Conservation (phyloP, 1,284 basidiomycete genomes). For the Fomitopsis betulina region DNA sequence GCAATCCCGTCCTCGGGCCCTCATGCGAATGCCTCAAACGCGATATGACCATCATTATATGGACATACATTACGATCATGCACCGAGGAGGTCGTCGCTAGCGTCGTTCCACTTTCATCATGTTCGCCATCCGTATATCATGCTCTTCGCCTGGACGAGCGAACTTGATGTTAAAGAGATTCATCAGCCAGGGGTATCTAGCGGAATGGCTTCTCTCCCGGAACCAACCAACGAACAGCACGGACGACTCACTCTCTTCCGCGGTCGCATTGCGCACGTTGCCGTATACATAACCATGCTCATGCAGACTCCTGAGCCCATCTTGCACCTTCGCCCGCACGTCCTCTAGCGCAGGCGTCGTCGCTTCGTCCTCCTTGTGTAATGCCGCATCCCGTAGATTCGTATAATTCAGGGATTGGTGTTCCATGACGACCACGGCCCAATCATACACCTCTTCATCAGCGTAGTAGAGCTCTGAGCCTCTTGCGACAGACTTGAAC, state of each 20-base stretch:
- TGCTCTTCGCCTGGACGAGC: too few relatives aligned
- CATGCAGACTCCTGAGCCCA: too few relatives aligned
- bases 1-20: too few relatives aligned
- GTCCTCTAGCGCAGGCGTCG: background rate
- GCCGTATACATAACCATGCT: too few relatives aligned
- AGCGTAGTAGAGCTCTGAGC: conserved; percentile 7
- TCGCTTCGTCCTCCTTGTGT: background rate
- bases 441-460: conserved; percentile 9
- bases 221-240: too few relatives aligned
- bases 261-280: too few relatives aligned
- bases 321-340: background rate
- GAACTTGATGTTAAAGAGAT: too few relatives aligned
- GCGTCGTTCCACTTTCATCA: background rate
- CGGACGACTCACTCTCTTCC: too few relatives aligned
- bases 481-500: conserved; percentile 6
- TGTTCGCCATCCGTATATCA: background rate
- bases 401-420: conserved; percentile 8
- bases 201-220: too few relatives aligned
- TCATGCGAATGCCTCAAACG: too few relatives aligned
- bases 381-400: background rate
- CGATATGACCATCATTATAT: too few relatives aligned
- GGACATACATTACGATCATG: background rate
- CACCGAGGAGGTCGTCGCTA: background rate
- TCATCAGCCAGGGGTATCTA: too few relatives aligned
- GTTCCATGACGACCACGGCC: conserved; percentile 14